A percentile compares a stretch with the other conserved stretches of the same genome.
Evolutionary conservation across 352 stramenopile species (phyloP).

Genomic region (Phytophthora quininea): DNA sequence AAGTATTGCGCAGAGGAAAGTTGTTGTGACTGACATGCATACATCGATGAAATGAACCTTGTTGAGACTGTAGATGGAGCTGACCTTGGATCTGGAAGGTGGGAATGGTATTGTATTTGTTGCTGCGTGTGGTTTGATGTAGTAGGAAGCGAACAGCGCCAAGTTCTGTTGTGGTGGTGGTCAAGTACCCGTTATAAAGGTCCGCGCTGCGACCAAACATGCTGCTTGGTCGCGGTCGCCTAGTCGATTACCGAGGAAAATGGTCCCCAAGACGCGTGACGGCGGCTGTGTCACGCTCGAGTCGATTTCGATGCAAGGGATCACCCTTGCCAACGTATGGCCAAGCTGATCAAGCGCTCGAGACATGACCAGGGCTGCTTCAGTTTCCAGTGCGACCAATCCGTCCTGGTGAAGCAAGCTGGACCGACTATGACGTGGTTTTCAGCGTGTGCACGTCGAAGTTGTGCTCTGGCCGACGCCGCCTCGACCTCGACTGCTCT

Average conservation of each 20-base stretch:
- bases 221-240: slow-evolving; percentile 1
- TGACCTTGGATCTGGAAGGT: background rate
- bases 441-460: background rate
- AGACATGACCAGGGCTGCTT: no score
- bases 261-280: no score
- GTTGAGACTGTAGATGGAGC: background rate
- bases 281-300: no score
- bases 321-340: no score
- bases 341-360: slow-evolving; percentile 1
- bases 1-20: background rate
- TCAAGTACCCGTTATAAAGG: background rate
- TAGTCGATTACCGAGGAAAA: no score
- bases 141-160: background rate
- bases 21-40: background rate
- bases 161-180: background rate
- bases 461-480: background rate
- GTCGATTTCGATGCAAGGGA: no score
- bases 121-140: no score
- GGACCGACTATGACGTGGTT: no score
- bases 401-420: no score
- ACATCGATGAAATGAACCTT: background rate
- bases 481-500: no score
- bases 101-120: background rate
- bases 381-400: no score
- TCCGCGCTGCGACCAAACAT: slow-evolving; percentile 16